Evolutionary conservation across 805 yeast species (phyloP).

Genomic region (Starmera pachycereana): DNA sequence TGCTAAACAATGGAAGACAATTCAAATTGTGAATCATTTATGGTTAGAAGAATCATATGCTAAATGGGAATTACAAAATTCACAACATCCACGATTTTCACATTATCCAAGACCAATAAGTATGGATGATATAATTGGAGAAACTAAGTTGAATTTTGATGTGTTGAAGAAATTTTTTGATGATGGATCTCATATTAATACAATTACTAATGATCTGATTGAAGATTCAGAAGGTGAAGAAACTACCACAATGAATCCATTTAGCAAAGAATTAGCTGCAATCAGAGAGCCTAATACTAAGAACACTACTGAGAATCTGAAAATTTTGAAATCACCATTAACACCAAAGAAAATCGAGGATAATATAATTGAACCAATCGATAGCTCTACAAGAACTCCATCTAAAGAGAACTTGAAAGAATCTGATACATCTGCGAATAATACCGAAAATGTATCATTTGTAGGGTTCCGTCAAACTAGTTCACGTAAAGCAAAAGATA

Average conservation of each 20-base stretch:
- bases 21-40: slow-evolving; percentile 61
- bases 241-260: background rate
- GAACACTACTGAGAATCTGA: background rate
- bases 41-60: slow-evolving; percentile 84
- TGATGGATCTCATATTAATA: slow-evolving; percentile 17
- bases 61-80: slow-evolving; percentile 46
- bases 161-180: slow-evolving; percentile 30
- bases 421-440: slow-evolving; percentile 6
- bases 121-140: slow-evolving; percentile 41
- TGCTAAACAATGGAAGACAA: slow-evolving; percentile 52
- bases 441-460: background rate
- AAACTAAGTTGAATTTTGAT: slow-evolving; percentile 31
- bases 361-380: slow-evolving; percentile 1
- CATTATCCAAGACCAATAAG: slow-evolving; percentile 32
- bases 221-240: slow-evolving; percentile 17
- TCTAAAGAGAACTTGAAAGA: slow-evolving; percentile 5
- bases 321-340: background rate
- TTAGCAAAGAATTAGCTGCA: background rate
- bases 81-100: slow-evolving; percentile 34
- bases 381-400: slow-evolving; percentile 1
- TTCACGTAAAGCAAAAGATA: slow-evolving; percentile 50
- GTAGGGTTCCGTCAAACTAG: slow-evolving; percentile 8
- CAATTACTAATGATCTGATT: slow-evolving; percentile 9
- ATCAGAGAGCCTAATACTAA: background rate
- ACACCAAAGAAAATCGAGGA: background rate